Evolutionary conservation across 2,329 filamentous ascomycete genomes (phyloP), one percentile per base, ranked within the genome.

Genomic region (Teratosphaeria destructans): DNA sequence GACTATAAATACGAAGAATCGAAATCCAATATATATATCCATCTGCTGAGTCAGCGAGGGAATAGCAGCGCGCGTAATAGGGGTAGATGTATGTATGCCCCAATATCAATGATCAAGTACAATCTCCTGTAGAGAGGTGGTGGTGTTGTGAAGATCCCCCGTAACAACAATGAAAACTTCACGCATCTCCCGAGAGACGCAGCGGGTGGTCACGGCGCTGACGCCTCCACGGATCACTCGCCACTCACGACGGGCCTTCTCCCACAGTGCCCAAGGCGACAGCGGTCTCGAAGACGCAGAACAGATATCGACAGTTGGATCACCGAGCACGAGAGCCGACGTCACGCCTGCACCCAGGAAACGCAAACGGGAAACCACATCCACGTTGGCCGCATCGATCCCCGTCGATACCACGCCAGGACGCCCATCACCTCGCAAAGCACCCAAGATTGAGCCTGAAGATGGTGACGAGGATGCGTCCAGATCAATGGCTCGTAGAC

Each of bases 401-500:
- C 19, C 47, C 2, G 2, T 47, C n/a, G 16, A 61, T 58, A 52
- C 57, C 60, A 54, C 60, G 37, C 10, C 43, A 23, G 43, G 61
- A 55, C 63, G 70, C 49, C 63, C 64, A 47, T 70, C 70, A 12
- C 62, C 69, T 56, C 68, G 70, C 39, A 70, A 70, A 59, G 65
- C 63, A 14, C 59, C 43, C 23, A 49, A 49, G 43, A n/a, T 49
- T 26, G 43, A 49, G 23, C 16, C 43, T 2, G 43, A n/a, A 19
- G 16, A 23, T 11, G 43, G 6, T 8, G 16, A 26, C n/a, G 43
- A 23, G 7, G 5, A 4, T 6, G 8, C 5, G 43, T 19, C 43
- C 43, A 49, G 23, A 49, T 8, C 16, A n/a, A 69, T 67, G 52
- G 59, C 65, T 16, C 60, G 55, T 58, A 60, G 67, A 52, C 63